Conservation (phyloP, 495 filamentous ascomycete species). For the Tetracladium marchalianum region DNA sequence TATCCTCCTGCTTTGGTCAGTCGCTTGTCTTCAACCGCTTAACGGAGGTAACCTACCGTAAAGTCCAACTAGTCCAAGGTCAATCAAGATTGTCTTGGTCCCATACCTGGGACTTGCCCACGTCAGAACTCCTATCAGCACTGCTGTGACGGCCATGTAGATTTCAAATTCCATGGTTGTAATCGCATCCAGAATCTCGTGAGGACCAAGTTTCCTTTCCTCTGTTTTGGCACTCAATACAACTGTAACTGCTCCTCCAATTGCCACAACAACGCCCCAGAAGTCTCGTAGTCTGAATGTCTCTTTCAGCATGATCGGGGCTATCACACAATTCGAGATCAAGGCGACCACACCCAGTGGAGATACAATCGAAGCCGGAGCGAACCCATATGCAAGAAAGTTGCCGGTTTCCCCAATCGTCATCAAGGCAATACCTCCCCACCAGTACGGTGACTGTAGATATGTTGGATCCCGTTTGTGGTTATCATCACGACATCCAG, state of each 20-base stretch:
- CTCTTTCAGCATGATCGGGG: conserved; percentile 87
- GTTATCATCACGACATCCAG: conserved; percentile 22
- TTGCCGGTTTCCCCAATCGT: conserved; percentile 89
- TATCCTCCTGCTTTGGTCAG: conserved; percentile 61
- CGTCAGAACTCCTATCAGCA: conserved; percentile 64
- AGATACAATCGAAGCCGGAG: conserved; percentile 96
- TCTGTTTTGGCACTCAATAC: conserved; percentile 85
- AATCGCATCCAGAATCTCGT: conserved; percentile 83
- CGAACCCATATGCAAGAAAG: conserved; percentile 96
- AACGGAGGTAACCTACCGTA: conserved; percentile 54
- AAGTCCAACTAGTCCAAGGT: conserved; percentile 83
- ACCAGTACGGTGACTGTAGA: conserved; percentile 89
- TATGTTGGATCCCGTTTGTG: conserved; percentile 34
- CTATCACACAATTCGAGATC: conserved; percentile 93
- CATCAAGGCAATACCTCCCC: conserved; percentile 86
- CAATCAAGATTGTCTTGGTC: conserved; percentile 75
- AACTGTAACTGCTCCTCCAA: conserved; percentile 82
- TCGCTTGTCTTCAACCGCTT: conserved; percentile 8
- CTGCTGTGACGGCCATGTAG: conserved; percentile 68
- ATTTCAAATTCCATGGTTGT: conserved; percentile 84
- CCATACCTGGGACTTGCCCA: conserved; percentile 78
- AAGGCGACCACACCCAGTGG: conserved; percentile 91
- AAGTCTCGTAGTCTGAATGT: conserved; percentile 76
- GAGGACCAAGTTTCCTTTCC: conserved; percentile 83
- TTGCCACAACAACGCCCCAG: conserved; percentile 75